phyloP scores from a whole-genome alignment of 768 basidiomycete species.

The Filobasidium wieringae region DNA sequence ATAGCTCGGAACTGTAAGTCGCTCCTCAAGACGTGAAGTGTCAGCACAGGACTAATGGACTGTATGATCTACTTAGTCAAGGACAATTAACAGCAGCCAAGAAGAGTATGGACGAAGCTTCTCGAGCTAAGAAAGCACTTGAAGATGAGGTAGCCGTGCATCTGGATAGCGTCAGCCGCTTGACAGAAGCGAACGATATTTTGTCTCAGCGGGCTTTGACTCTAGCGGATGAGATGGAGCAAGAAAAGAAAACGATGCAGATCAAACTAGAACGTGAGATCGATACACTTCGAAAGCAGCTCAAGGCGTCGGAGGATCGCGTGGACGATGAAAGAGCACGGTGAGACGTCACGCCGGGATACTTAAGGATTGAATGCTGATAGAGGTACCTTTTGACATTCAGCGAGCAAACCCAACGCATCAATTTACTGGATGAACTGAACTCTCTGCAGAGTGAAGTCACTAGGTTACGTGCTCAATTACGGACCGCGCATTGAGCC shows the following conservation, averaged over 20 bases:
- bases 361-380: slow-evolving; percentile 43
- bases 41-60: not conserved
- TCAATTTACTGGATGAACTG: slow-evolving; percentile 77
- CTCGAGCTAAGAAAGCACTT: slow-evolving; percentile 45
- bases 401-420: slow-evolving; percentile 72
- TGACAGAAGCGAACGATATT: slow-evolving; percentile 65
- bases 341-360: too few relatives aligned
- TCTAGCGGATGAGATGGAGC: slow-evolving; percentile 55
- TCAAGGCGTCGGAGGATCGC: slow-evolving; percentile 46
- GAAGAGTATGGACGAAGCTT: not conserved
- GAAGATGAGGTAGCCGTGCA: slow-evolving; percentile 55
- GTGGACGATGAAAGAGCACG: slow-evolving; percentile 45
- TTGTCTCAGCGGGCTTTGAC: slow-evolving; percentile 61
- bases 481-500: not conserved
- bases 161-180: slow-evolving; percentile 58
- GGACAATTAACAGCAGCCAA: not conserved
- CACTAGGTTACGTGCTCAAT: not conserved
- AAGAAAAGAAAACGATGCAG: slow-evolving; percentile 45
- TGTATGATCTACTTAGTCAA: not conserved
- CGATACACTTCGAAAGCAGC: slow-evolving; percentile 53
- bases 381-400: not conserved
- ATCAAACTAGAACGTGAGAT: slow-evolving; percentile 43
- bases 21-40: not conserved
- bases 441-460: slow-evolving; percentile 30
- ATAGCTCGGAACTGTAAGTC: not conserved